phyloP scores from a whole-genome alignment of 352 stramenopile species.

The Pythium volutum region DNA sequence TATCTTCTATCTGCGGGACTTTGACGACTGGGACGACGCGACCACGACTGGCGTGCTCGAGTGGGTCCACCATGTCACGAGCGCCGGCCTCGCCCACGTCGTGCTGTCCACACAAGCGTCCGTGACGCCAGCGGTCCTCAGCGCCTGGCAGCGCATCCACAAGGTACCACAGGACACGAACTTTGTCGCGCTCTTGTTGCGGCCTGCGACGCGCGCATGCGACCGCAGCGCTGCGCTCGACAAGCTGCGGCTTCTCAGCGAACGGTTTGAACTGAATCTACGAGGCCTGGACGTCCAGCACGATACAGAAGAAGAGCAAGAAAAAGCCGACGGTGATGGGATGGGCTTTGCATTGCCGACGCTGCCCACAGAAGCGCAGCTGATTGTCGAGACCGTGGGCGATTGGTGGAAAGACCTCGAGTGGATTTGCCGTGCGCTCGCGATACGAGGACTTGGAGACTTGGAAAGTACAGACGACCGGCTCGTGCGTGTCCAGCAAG shows the following conservation, averaged over 20 bases:
- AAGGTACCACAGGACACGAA: conserved; percentile 26
- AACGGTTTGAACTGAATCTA: conserved; percentile 12
- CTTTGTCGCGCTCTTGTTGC: conserved; percentile 66
- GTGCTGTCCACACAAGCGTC: conserved; percentile 39
- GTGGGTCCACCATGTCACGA: conserved; percentile 54
- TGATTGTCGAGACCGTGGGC: conserved; percentile 40
- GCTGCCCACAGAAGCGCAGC: conserved; percentile 23
- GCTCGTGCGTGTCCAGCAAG: conserved; percentile 32
- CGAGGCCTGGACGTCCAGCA: conserved; percentile 14
- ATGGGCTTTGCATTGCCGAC: background rate
- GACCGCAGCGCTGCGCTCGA: conserved; percentile 43
- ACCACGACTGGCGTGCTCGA: conserved; percentile 36
- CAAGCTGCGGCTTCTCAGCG: conserved; percentile 35
- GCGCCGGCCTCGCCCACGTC: conserved; percentile 47
- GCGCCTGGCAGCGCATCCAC: conserved; percentile 36
- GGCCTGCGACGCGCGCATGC: conserved; percentile 41
- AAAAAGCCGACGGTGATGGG: conserved; percentile 11
- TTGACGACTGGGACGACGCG: conserved; percentile 39
- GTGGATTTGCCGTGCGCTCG: conserved; percentile 37
- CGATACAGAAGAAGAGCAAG: background rate
- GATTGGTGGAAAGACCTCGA: conserved; percentile 77
- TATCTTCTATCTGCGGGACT: conserved; percentile 59
- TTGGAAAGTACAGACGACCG: conserved; percentile 31
- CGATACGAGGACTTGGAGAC: conserved; percentile 5
- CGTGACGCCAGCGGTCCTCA: conserved; percentile 47